Conservation (phyloP, 176 grass and related monocot genomes). For the Puccinellia tenuiflora region DNA sequence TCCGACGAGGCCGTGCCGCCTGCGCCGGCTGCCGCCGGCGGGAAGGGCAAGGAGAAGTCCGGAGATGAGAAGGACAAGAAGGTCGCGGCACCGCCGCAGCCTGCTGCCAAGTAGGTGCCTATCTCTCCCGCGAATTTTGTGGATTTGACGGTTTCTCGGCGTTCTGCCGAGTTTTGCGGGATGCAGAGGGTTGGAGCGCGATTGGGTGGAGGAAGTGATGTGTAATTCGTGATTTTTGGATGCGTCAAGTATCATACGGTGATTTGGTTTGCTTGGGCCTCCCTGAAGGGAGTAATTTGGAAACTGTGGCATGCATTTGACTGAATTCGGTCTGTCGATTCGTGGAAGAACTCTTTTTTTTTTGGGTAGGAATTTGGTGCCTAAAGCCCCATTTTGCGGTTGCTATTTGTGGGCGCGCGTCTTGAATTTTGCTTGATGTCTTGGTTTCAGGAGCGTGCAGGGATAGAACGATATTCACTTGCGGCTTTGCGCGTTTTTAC, state of each 20-base stretch:
- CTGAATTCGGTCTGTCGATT: not conserved
- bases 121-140: not conserved
- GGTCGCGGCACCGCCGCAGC: conserved; percentile 30
- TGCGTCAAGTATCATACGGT: no score
- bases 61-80: conserved; percentile 30
- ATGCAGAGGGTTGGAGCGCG: not conserved
- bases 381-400: not conserved
- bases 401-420: not conserved
- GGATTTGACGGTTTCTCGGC: not conserved
- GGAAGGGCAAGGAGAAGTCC: conserved; percentile 25
- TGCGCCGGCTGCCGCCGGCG: not conserved
- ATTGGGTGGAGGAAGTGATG: not conserved
- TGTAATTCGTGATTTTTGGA: not conserved
- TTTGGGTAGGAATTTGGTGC: not conserved
- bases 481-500: not conserved
- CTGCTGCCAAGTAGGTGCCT: conserved; percentile 62
- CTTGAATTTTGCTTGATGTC: conserved; percentile 5
- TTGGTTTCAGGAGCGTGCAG: not conserved
- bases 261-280: not conserved
- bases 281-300: not conserved
- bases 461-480: not conserved
- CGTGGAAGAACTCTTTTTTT: not conserved
- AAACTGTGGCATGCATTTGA: not conserved
- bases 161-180: not conserved
- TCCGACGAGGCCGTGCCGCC: conserved; percentile 39